Conservation (phyloP, 345 rosid genomes). For the Eucalyptus curtisii region DNA sequence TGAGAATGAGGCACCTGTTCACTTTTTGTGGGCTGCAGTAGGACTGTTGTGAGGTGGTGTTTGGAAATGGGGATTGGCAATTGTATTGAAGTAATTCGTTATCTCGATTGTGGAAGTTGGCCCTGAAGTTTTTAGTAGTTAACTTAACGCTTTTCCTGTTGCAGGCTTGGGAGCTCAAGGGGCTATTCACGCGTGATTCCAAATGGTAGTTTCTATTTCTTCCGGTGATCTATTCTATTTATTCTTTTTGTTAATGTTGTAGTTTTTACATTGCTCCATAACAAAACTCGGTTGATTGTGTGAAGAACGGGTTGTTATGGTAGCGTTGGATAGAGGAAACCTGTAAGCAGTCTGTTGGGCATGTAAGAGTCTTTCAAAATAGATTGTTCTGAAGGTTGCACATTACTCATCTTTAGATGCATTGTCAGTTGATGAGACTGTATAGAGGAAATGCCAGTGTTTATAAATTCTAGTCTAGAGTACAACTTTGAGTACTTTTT, state of each 20-base stretch:
- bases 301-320: neutral
- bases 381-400: neutral
- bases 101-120: neutral
- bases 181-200: slow-evolving; percentile 21
- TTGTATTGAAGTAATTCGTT: neutral
- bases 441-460: neutral
- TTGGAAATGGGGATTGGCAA: neutral
- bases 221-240: neutral
- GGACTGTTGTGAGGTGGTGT: neutral
- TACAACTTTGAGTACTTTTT: neutral
- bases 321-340: neutral
- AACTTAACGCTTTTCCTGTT: neutral
- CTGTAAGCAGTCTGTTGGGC: neutral
- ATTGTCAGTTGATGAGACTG: neutral
- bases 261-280: neutral
- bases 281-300: neutral
- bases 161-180: slow-evolving; percentile 47
- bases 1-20: neutral
- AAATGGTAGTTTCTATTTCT: slow-evolving; percentile 20
- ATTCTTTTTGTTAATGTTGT: neutral
- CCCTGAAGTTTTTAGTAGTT: neutral
- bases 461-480: neutral
- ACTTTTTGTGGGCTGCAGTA: neutral
- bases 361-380: neutral
- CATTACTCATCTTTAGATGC: neutral